A percentile compares a stretch with the other conserved stretches of the same genome.
Conservation (phyloP, 805 yeast species). For the Candida ipomoeae region DNA sequence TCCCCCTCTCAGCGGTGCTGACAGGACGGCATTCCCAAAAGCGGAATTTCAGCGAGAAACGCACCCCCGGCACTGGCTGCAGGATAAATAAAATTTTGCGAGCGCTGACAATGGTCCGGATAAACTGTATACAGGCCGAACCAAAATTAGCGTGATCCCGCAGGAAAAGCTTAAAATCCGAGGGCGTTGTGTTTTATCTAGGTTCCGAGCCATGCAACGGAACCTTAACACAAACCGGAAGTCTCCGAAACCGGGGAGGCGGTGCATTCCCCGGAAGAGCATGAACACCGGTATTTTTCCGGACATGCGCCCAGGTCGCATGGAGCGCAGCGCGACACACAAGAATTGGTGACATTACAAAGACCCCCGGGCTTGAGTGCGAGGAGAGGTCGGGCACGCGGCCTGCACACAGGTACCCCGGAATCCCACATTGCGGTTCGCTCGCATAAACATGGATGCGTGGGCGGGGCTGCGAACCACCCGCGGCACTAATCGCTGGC, state of each 20-base stretch:
- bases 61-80: neutral
- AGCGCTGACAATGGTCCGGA: neutral
- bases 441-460: neutral
- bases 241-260: too few relatives aligned
- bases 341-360: neutral
- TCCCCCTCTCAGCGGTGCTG: neutral
- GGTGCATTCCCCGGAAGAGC: neutral
- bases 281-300: neutral
- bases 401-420: neutral
- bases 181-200: too few relatives aligned
- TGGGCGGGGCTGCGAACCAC: neutral
- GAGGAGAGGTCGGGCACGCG: neutral
- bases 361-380: neutral
- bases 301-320: neutral
- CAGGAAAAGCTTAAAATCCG: neutral
- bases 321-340: neutral
- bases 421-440: neutral
- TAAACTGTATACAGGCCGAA: neutral
- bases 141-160: neutral
- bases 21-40: neutral
- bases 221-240: too few relatives aligned
- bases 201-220: too few relatives aligned
- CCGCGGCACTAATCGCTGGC: neutral
- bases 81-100: neutral
- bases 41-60: neutral